Base-by-base conservation (phyloP, 192 early-diverging fungal genomes). In the Podila clonocystis region DNA sequence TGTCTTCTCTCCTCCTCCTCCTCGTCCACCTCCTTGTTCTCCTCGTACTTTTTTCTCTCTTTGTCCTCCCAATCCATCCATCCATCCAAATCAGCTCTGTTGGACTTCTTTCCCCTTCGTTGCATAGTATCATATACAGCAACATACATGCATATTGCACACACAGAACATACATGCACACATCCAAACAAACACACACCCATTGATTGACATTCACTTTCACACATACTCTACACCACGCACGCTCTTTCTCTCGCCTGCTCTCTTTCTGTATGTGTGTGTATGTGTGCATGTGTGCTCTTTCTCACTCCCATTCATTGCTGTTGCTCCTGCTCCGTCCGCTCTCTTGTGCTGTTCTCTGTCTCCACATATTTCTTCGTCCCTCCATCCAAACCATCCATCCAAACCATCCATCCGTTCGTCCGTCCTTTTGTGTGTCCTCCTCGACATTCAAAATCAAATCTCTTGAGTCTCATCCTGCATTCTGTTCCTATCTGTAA, bases 401-500 rank as follows among this genome's bases (percentile, higher is more conserved):
- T 8, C 52, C 50, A 55, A 55, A 0, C 52, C 50, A 55, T 26
- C 52, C 52, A 24, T 24, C 22, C 52, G 22, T 55, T 8, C 52
- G 24, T 55, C 24, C 22, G 20, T 55, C 52, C n/a, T 24, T 24
- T 55, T 24, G 20, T 55, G 8, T 20, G 8, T 55, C 52, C 52
- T 55, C 52, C n/a, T 24, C 52, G 52, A 55, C 52, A 55, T 55
- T 55, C 20, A 26, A 55, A 55, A 55, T 55, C 34, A 55, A 55
- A 45, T 45, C 41, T 45, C 41, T 45, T 45, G 41, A 45, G 41
- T 17, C 41, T 4, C 41, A 45, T 45, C 41, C 41, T 45, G 41
- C 41, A 45, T 45, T 45, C 41, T 45, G 41, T 45, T 45, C 41
- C 41, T 45, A 12, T 45, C 41, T 45, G 41, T 45, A 45, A 45